These are phyloP conservation scores for Pleurotus djamor DNA, from an alignment of 768 basidiomycete genomes.

Conservation along the genomic window DNA sequence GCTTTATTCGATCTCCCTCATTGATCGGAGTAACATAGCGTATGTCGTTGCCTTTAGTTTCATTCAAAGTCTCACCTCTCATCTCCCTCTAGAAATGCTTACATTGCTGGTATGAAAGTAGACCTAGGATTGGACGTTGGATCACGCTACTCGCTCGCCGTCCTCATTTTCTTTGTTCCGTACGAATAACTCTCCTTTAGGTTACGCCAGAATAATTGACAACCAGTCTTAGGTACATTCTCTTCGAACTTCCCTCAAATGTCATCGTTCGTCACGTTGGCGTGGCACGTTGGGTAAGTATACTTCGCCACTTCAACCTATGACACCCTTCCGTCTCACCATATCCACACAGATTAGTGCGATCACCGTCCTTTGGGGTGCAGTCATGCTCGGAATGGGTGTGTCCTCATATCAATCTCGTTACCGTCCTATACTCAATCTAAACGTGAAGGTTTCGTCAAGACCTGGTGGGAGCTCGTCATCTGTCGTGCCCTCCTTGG, in stretches of 20 bases:
- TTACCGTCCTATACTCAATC: too few relatives aligned
- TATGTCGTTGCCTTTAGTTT: not conserved
- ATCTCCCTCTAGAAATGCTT: not conserved
- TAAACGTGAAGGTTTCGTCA: not conserved
- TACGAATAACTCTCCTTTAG: not conserved
- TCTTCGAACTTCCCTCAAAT: conserved; percentile 5
- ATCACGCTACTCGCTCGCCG: not conserved
- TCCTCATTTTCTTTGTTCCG: conserved; percentile 6
- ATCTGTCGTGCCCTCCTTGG: conserved; percentile 3
- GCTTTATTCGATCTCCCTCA: conserved; percentile 4
- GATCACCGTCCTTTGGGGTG: conserved; percentile 5
- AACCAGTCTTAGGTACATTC: conserved; percentile 1
- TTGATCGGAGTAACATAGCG: conserved; percentile 3
- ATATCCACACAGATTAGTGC: not conserved
- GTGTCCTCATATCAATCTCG: not conserved
- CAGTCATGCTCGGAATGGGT: conserved; percentile 5
- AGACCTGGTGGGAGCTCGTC: conserved; percentile 5
- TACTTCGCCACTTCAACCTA: conserved; percentile 20
- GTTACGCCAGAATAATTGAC: not conserved
- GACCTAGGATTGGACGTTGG: not conserved
- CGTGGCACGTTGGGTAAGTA: conserved; percentile 11
- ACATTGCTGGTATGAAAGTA: conserved; percentile 1
- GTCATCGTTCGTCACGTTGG: conserved; percentile 2
- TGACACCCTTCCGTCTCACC: not conserved
- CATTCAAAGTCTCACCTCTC: not conserved